phyloP scores from a whole-genome alignment of 192 early-diverging fungal species.

The Haplosporangium gracile region DNA sequence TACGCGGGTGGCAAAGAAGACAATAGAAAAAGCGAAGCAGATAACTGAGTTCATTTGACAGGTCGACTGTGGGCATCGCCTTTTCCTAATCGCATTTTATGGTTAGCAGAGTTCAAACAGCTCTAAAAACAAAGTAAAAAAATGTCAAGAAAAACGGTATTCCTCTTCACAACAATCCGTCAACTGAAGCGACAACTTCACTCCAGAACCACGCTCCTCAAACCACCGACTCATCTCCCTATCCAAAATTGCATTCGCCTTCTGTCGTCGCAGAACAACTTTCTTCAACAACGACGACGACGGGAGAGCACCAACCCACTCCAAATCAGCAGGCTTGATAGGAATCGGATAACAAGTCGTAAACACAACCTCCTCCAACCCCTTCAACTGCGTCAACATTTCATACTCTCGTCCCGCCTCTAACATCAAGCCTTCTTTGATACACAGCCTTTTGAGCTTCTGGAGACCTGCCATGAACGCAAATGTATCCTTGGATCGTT shows the following conservation, averaged over 20 bases:
- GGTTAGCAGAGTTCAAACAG: too few species aligned
- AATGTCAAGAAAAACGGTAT: constrained; percentile 14
- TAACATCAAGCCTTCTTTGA: constrained; percentile 50
- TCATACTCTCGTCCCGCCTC: constrained; percentile 50
- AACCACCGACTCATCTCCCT: constrained; percentile 33
- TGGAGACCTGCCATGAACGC: constrained; percentile 28
- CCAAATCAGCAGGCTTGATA: constrained; percentile 37
- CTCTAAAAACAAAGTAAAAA: neutral
- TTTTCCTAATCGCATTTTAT: too few species aligned
- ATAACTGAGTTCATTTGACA: neutral
- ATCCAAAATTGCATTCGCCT: constrained; percentile 17
- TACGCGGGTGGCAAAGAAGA: neutral
- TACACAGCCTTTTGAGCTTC: constrained; percentile 30
- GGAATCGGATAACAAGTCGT: constrained; percentile 54
- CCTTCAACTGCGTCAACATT: neutral
- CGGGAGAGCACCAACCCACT: neutral
- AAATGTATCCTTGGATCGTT: constrained; percentile 32
- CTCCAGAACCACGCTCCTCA: neutral
- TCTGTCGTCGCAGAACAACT: constrained; percentile 29
- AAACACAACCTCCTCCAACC: constrained; percentile 39
- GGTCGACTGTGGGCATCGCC: too few species aligned
- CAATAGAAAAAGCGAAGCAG: neutral
- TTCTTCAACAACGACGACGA: constrained; percentile 4
- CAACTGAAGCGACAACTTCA: constrained; percentile 28
- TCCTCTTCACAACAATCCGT: constrained; percentile 51